phyloP scores from a whole-genome alignment of 139 green algal genomes.

The Chlorella sp. region DNA sequence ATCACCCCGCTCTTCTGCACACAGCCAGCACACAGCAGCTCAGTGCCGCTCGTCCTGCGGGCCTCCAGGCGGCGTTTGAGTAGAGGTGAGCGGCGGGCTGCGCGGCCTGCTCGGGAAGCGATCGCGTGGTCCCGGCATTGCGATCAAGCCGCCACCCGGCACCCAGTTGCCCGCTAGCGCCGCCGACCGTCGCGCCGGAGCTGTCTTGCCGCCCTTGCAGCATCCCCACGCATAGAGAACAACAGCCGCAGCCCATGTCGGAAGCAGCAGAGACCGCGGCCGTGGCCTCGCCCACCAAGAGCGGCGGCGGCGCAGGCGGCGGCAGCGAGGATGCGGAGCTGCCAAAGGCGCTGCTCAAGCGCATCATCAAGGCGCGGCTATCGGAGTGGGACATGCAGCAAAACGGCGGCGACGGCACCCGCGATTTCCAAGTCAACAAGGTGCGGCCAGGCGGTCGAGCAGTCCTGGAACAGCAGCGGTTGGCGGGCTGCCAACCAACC shows the following conservation, averaged over 20 bases:
- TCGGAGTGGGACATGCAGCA: slow-evolving; percentile 31
- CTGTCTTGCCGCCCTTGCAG: not conserved
- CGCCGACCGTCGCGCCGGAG: too few relatives aligned
- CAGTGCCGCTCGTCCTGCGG: too few relatives aligned
- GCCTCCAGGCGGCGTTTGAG: too few relatives aligned
- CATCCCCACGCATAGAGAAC: too few relatives aligned
- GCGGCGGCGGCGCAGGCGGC: not conserved
- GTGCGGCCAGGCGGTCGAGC: not conserved
- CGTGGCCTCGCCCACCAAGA: slow-evolving; percentile 11
- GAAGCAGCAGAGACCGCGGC: not conserved
- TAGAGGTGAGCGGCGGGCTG: too few relatives aligned
- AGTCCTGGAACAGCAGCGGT: not conserved
- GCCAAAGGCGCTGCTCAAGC: slow-evolving; percentile 78
- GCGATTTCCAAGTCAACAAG: slow-evolving; percentile 63
- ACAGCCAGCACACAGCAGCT: too few relatives aligned
- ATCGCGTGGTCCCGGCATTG: too few relatives aligned
- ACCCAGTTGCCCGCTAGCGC: too few relatives aligned
- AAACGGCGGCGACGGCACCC: slow-evolving; percentile 48
- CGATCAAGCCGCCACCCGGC: too few relatives aligned
- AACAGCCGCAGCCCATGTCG: too few relatives aligned
- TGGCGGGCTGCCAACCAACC: not conserved
- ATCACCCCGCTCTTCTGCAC: too few relatives aligned
- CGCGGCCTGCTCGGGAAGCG: too few relatives aligned
- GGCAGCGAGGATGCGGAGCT: slow-evolving; percentile 60
- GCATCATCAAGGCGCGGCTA: slow-evolving; percentile 83